Conservation (phyloP, 2,329 filamentous ascomycete genomes). For the Acrodontium crateriforme region DNA sequence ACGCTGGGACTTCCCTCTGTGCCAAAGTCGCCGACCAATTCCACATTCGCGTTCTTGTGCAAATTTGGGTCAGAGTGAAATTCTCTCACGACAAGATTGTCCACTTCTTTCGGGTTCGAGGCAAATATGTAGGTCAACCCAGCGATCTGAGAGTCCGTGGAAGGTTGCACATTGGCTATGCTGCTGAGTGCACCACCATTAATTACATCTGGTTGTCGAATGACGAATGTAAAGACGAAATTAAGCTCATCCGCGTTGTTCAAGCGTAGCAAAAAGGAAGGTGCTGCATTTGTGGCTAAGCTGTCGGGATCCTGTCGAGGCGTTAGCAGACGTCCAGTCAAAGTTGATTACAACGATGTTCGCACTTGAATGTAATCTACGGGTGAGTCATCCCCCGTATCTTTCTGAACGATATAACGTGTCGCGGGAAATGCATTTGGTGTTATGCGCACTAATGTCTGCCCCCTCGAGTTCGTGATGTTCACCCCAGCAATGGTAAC, state of each 20-base stretch:
- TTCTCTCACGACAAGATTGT: slow-evolving; percentile 85
- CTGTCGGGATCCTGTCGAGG: slow-evolving; percentile 72
- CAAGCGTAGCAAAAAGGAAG: slow-evolving; percentile 74
- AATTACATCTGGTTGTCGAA: slow-evolving; percentile 40
- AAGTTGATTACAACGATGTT: slow-evolving; percentile 2
- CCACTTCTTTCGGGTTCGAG: slow-evolving; percentile 71
- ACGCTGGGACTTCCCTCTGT: slow-evolving; percentile 74
- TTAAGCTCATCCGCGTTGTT: slow-evolving; percentile 82
- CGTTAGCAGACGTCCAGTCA: too few species aligned
- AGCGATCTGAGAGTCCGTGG: slow-evolving; percentile 61
- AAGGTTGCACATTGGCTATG: slow-evolving; percentile 27
- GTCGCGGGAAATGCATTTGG: slow-evolving; percentile 83
- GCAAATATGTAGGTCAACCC: slow-evolving; percentile 89
- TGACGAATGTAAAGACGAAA: slow-evolving; percentile 84
- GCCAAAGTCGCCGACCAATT: slow-evolving; percentile 80
- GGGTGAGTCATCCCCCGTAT: slow-evolving; percentile 57
- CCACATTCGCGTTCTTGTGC: slow-evolving; percentile 93
- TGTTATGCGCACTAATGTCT: slow-evolving; percentile 59
- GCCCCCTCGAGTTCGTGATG: slow-evolving; percentile 66
- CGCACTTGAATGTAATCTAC: slow-evolving; percentile 83
- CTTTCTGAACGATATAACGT: slow-evolving; percentile 58
- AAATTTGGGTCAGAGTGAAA: slow-evolving; percentile 95
- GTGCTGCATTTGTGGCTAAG: slow-evolving; percentile 27
- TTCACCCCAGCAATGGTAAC: slow-evolving; percentile 77
- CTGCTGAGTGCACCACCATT: slow-evolving; percentile 7